These are phyloP conservation scores for Curvularia lunata DNA, from an alignment of 2,329 filamentous ascomycete species.

Conservation along the genomic window DNA sequence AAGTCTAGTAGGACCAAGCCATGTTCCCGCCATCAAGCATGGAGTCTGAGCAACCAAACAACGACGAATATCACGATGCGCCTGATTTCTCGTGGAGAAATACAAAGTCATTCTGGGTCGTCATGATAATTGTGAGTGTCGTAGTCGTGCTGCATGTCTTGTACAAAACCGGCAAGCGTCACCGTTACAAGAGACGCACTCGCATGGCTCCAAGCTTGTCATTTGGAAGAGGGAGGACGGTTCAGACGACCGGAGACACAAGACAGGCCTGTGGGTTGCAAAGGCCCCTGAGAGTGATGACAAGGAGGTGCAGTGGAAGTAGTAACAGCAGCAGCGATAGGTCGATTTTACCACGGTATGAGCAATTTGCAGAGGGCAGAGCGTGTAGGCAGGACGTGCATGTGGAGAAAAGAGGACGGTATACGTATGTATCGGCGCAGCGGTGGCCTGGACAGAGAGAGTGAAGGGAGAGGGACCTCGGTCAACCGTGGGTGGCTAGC, in stretches of 20 bases:
- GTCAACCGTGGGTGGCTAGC: background rate
- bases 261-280: background rate
- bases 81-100: constrained; percentile 6
- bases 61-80: background rate
- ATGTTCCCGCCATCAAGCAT: background rate
- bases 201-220: background rate
- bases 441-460: background rate
- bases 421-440: constrained; percentile 8
- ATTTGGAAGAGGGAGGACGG: background rate
- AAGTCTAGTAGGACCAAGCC: background rate
- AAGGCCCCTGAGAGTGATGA: background rate
- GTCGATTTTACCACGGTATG: constrained; percentile 8
- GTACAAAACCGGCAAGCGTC: background rate
- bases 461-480: background rate
- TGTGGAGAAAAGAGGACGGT: constrained; percentile 8
- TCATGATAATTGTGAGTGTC: background rate
- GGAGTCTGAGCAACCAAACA: background rate
- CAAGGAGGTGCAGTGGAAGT: background rate
- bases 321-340: constrained; percentile 6
- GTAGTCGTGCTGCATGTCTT: background rate
- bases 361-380: background rate
- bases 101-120: constrained; percentile 4
- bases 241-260: too few relatives aligned
- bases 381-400: constrained; percentile 1
- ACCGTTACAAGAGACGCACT: background rate